Base-by-base conservation (phyloP, 176 grass and related monocot genomes). In the Oryza nivara region DNA sequence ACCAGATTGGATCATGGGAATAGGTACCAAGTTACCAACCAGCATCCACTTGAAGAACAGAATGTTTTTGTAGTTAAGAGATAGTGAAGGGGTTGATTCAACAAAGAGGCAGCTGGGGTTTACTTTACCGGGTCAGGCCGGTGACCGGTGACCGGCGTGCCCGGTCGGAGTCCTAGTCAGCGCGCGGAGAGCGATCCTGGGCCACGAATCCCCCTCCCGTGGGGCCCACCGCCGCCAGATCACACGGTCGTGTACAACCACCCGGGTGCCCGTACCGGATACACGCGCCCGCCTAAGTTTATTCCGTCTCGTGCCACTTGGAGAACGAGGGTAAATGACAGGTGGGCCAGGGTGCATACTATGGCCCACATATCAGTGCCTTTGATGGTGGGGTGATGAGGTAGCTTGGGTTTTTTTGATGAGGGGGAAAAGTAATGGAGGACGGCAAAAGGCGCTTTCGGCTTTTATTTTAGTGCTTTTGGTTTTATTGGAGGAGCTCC, bases 271-370 rank as follows among this genome's bases (percentile, higher is more conserved):
- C 83, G 77, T 69, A 54, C 10, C 52, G 6, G 41, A 26, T 30
- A 32, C 52, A 58, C 6, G 51, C 35, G 60, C 19, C 61, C 5
- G 54, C 19, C 54, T 58, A n/a, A 20, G 3, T 3, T 58, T n/a
- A 8, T 58, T n/a, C 54, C 19, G 54, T 19, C 52, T 1, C 52
- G 52, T 56, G 5, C 17, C 52, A 56, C 16, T 47, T n/a, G 11
- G 14, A 78, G 28, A 48, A 25, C 8, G 1, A 9, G 0, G 3
- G 44, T 54, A 44, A 4, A 9, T 86, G 84, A 60, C 25, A 32
- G 0, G 75, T 84, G 51, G 84, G 75, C 75, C 30, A 2, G 0
- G 0, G 0, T 0, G 17, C 0, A 0, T 0, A 0, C 0, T 0
- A 4, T 64, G 80, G 12, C 84, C 89, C 51, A 1, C 11, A 0